Conservation (phyloP, 2,329 filamentous ascomycete genomes). For the Colletotrichum shisoi region DNA sequence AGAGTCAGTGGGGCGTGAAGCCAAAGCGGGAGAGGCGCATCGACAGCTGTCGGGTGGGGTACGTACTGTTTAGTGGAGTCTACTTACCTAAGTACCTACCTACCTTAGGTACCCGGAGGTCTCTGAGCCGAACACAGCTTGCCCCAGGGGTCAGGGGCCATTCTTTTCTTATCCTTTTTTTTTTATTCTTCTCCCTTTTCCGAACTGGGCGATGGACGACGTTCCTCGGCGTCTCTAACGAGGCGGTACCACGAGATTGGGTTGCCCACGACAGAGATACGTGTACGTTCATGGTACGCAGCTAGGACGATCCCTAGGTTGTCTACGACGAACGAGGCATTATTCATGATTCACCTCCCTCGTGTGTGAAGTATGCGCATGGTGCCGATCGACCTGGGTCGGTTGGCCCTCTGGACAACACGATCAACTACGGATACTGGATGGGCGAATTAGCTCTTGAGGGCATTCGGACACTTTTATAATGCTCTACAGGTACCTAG, state of each 20-base stretch:
- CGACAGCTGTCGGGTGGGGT: not conserved
- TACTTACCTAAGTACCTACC: not conserved
- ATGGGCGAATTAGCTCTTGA: not conserved
- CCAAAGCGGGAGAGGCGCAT: conserved; percentile 4
- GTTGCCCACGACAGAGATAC: not conserved
- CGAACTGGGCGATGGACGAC: not conserved
- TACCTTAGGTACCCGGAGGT: not conserved
- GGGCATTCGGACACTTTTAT: not conserved
- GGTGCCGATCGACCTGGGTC: not conserved
- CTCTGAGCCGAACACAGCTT: not conserved
- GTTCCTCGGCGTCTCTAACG: not conserved
- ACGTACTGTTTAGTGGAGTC: not conserved
- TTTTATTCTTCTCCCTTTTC: not conserved
- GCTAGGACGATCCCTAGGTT: not conserved
- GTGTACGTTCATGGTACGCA: no score
- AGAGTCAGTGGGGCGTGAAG: not conserved
- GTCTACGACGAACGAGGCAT: not conserved
- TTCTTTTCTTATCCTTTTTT: not conserved
- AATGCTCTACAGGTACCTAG: not conserved
- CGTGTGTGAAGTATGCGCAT: not conserved
- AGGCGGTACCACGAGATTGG: not conserved
- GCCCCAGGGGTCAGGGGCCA: not conserved
- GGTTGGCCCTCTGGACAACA: no score
- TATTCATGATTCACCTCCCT: not conserved
- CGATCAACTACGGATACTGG: no score